Evolutionary conservation across 139 green algal species (phyloP).

Genomic region (Chlorella sp.): DNA sequence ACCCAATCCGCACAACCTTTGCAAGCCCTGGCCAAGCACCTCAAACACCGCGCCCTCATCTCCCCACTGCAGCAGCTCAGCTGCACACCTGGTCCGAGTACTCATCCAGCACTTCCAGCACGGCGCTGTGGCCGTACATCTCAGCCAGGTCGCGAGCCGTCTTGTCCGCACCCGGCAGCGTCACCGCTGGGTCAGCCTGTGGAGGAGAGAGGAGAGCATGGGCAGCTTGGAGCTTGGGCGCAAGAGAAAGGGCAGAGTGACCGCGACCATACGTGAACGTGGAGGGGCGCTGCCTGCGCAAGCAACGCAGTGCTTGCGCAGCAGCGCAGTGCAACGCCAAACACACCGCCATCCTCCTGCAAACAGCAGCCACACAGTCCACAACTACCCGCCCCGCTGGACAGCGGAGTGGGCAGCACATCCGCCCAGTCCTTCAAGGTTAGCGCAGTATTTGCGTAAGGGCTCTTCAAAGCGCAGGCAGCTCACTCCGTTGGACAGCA

Average conservation of each 20-base stretch:
- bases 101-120: conserved; percentile 49
- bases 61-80: too few species aligned
- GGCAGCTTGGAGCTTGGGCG: background rate
- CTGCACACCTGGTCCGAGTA: conserved; percentile 28
- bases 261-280: too few species aligned
- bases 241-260: background rate
- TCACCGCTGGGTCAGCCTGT: conserved; percentile 56
- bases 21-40: too few species aligned
- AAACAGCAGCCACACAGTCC: background rate
- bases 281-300: too few species aligned
- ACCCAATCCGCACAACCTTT: too few species aligned
- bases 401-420: conserved; percentile 67
- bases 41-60: too few species aligned
- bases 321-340: too few species aligned
- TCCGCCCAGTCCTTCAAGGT: too few species aligned
- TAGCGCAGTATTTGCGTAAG: too few species aligned
- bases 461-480: too few species aligned
- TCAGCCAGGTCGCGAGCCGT: conserved; percentile 66
- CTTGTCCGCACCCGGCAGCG: conserved; percentile 52
- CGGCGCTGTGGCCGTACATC: conserved; percentile 58
- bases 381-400: conserved; percentile 49
- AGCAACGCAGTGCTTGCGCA: too few species aligned
- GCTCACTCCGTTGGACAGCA: conserved; percentile 68
- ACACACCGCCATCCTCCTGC: too few species aligned
- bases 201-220: background rate